These are phyloP conservation scores for Penicillium sp. DNA, from an alignment of 2,329 filamentous ascomycete species.

Conservation along the genomic window DNA sequence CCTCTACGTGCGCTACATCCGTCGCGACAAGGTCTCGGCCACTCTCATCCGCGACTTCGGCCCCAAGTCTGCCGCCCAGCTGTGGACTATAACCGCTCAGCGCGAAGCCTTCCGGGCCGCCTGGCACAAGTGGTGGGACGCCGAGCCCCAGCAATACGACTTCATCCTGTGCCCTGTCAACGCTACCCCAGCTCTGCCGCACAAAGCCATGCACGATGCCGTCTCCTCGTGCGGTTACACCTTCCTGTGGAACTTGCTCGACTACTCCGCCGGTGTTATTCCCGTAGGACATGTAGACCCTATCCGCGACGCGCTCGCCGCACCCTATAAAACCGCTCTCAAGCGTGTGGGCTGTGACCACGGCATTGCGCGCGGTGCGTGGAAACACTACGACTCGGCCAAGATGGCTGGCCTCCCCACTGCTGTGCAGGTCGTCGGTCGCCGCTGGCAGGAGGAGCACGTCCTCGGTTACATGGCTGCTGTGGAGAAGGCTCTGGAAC, in stretches of 20 bases:
- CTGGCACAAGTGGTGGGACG: constrained; percentile 82
- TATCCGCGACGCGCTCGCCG: constrained; percentile 56
- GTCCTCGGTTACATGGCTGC: constrained; percentile 71
- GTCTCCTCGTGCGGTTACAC: constrained; percentile 85
- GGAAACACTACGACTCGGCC: constrained; percentile 71
- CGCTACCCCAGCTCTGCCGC: constrained; percentile 78
- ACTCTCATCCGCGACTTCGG: constrained; percentile 65
- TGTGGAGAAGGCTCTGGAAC: constrained; percentile 64
- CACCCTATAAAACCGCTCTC: constrained; percentile 39
- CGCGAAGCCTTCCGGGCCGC: constrained; percentile 67
- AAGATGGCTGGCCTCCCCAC: constrained; percentile 84
- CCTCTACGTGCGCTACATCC: constrained; percentile 77
- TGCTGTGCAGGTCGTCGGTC: constrained; percentile 72
- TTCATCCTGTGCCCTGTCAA: constrained; percentile 78
- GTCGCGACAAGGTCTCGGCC: constrained; percentile 67
- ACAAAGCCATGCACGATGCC: constrained; percentile 75
- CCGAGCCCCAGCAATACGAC: constrained; percentile 60
- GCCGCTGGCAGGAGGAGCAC: constrained; percentile 76
- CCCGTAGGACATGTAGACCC: constrained; percentile 76
- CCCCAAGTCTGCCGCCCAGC: constrained; percentile 63
- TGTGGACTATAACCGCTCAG: constrained; percentile 70
- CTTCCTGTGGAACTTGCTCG: constrained; percentile 85
- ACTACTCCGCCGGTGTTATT: constrained; percentile 74
- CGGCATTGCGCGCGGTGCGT: constrained; percentile 70
- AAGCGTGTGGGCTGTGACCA: constrained; percentile 51